Evolutionary conservation across 371 early-diverging fungal species (phyloP), one percentile per base, ranked within the genome.

Genomic region (Circinella umbellata): DNA sequence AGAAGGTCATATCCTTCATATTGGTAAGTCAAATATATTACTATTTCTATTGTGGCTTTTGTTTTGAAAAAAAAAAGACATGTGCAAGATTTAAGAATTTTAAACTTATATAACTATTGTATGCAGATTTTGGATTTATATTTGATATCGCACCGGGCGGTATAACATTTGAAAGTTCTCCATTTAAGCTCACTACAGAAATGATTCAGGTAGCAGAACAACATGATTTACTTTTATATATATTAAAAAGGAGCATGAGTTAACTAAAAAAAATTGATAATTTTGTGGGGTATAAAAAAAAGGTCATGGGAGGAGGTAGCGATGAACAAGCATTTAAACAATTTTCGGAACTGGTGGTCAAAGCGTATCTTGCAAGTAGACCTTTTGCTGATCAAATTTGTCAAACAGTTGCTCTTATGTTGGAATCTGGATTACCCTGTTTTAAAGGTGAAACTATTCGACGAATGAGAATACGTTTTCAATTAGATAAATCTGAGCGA

Each of bases 141-240:
- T 88, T 99, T 57, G 99, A 98, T 69, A 99, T 99, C 70, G 95
- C 99, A 9, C 99, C 99, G 0, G 99, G 99, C 68, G 99, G 99
- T 18, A 93, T 97, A 67, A 98, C 92, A 36, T 96, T 99, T 76
- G 99, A 99, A 81, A 92, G 89, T n/a, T 92, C 97, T 3, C 99
- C 99, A 0, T 98, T 99, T 90, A 99, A 99, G 83, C 85, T 99
- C 73, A 99, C 99, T 0, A 87, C 94, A 7, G 99, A 99, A 81
- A 99, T 99, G 92, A 90, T 99, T 47, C 91, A 95, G 70, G 93
- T 99, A 35, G 93, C 99, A 94, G 98, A 98, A 35, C 95, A 95
- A 15, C 87, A 88, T 42, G 81, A 89, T 17, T 90, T 2, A 27
- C 27, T 27, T 27, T 27, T 27, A 27, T 27, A 27, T 27, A 27